Evolutionary conservation across 345 rosid genomes (phyloP).

Genomic region (Clarkia xantiana): DNA sequence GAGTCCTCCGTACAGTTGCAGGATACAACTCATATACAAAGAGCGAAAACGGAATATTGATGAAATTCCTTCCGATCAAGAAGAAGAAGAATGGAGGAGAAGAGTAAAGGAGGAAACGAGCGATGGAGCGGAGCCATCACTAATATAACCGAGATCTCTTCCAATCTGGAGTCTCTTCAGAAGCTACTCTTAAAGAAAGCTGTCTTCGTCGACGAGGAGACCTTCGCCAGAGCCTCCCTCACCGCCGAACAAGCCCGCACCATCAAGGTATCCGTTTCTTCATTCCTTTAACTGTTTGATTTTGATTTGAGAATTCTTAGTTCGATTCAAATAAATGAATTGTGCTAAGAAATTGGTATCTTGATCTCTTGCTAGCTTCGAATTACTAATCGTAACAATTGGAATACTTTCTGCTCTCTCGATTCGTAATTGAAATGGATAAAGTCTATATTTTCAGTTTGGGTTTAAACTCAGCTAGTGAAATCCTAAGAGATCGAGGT

Average conservation of each 20-base stretch:
- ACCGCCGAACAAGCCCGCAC: conserved; percentile 83
- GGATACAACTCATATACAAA: too few relatives aligned
- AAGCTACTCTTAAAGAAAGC: conserved; percentile 79
- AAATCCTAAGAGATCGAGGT: too few relatives aligned
- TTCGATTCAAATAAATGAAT: too few relatives aligned
- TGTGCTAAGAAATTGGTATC: too few relatives aligned
- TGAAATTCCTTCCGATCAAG: neutral
- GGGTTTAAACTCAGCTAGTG: too few relatives aligned
- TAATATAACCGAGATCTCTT: conserved; percentile 72
- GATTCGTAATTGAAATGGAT: too few relatives aligned
- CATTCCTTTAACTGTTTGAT: neutral
- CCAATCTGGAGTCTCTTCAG: conserved; percentile 78
- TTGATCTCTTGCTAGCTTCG: too few relatives aligned
- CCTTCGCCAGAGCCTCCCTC: conserved; percentile 76
- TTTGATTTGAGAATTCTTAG: neutral
- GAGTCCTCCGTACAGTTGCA: too few relatives aligned
- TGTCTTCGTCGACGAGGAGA: conserved; percentile 81
- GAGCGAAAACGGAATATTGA: too few relatives aligned
- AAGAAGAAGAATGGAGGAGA: conserved; percentile 22
- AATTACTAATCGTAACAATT: too few relatives aligned
- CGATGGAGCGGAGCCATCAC: conserved; percentile 79
- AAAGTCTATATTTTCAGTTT: too few relatives aligned
- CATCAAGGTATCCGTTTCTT: conserved; percentile 43
- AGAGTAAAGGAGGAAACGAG: conserved; percentile 54
- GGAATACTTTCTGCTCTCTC: too few relatives aligned